A percentile compares a stretch with the other conserved stretches of the same genome.
Evolutionary conservation across 148 eudicot species (phyloP).

Genomic region (Rhododendron simsii): DNA sequence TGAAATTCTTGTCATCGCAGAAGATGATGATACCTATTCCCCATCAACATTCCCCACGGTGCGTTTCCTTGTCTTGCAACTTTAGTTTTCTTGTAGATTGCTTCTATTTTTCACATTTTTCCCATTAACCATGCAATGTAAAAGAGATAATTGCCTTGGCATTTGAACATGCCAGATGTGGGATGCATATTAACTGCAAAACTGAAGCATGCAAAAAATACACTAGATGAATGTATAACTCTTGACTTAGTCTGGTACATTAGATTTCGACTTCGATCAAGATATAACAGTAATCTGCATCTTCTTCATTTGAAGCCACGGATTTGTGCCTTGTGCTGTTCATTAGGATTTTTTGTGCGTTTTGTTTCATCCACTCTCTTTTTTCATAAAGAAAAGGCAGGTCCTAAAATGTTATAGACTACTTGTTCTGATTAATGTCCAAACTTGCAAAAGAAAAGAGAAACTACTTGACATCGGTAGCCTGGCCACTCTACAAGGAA

Average conservation of each 20-base stretch:
- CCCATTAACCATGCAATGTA: background rate
- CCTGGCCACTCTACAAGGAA: slow-evolving; percentile 23
- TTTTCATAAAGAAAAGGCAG: background rate
- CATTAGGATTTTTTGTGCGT: background rate
- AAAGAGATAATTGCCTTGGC: background rate
- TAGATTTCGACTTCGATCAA: background rate
- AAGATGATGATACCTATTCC: slow-evolving; percentile 56
- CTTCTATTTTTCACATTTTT: background rate
- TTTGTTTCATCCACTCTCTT: background rate
- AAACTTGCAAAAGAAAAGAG: slow-evolving; percentile 12
- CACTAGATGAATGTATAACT: background rate
- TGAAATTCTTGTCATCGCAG: slow-evolving; percentile 57
- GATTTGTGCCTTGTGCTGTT: background rate
- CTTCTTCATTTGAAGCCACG: background rate
- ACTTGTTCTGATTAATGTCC: background rate
- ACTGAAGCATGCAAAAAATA: background rate
- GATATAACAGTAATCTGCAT: background rate
- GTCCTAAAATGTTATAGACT: background rate
- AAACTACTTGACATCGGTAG: slow-evolving; percentile 4
- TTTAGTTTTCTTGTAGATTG: background rate
- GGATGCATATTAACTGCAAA: background rate
- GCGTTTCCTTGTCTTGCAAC: slow-evolving; percentile 19
- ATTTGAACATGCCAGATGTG: background rate
- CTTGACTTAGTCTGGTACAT: background rate
- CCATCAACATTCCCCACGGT: slow-evolving; percentile 48